phyloP scores from a whole-genome alignment of 2,329 filamentous ascomycete genomes.

The Botrytis sinoallii region DNA sequence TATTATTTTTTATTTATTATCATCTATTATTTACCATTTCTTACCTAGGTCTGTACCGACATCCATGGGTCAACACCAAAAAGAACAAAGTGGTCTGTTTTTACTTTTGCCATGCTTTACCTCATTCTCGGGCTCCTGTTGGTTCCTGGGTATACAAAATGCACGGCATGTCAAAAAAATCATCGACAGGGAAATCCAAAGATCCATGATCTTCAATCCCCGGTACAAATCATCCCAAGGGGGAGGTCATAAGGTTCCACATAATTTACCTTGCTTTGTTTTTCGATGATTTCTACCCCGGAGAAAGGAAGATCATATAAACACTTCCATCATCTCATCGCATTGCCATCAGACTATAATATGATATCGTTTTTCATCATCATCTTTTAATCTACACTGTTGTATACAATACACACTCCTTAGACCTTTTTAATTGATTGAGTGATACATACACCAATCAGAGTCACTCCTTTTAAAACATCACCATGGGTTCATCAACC shows the following conservation, averaged over 20 bases:
- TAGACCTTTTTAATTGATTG: not conserved
- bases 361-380: slow-evolving; percentile 17
- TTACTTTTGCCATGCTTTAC: slow-evolving; percentile 16
- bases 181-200: not conserved
- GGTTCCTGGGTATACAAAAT: not conserved
- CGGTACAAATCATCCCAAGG: not conserved
- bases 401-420: not conserved
- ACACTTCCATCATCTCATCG: not conserved
- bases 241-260: slow-evolving; percentile 13
- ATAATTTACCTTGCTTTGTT: slow-evolving; percentile 12
- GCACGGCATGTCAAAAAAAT: slow-evolving; percentile 9
- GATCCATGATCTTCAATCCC: not conserved
- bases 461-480: slow-evolving; percentile 3
- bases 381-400: not conserved
- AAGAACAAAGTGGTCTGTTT: not conserved
- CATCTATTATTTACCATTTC: no score
- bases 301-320: slow-evolving; percentile 2
- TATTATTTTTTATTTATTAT: no score
- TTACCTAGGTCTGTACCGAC: no score
- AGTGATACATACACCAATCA: slow-evolving; percentile 7
- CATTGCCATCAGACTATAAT: slow-evolving; percentile 3
- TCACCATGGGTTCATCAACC: slow-evolving; percentile 10
- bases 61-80: no score
- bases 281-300: not conserved
- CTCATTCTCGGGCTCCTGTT: slow-evolving; percentile 16